phyloP scores from a whole-genome alignment of 164 flowering plant genomes.

The Chloranthus sessilifolius region DNA sequence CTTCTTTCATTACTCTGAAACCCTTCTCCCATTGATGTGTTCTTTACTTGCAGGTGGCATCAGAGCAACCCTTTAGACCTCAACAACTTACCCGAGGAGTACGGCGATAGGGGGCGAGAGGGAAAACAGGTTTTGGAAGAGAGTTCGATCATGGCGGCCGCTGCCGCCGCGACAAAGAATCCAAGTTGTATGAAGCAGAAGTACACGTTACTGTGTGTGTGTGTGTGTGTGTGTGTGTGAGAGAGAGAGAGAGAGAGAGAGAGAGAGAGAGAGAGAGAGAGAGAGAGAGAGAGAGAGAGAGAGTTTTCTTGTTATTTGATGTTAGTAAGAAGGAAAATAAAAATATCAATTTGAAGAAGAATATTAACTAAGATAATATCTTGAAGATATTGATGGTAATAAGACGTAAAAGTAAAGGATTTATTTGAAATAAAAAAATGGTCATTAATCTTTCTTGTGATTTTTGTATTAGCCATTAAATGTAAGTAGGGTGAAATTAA shows the following conservation, averaged over 20 bases:
- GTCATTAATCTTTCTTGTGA: too few relatives aligned
- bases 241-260: constrained; percentile 8
- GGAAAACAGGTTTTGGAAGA: constrained; percentile 46
- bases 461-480: too few relatives aligned
- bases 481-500: too few relatives aligned
- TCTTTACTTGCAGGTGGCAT: constrained; percentile 51
- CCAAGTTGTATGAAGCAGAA: not conserved
- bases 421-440: too few relatives aligned
- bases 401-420: too few relatives aligned
- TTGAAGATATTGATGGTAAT: too few relatives aligned
- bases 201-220: constrained; percentile 1
- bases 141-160: constrained; percentile 37
- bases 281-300: not conserved
- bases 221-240: constrained; percentile 6
- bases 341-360: too few relatives aligned
- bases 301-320: not conserved
- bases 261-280: constrained; percentile 8
- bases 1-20: not conserved
- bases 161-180: constrained; percentile 8
- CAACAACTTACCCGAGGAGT: constrained; percentile 85
- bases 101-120: constrained; percentile 26
- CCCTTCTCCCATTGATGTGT: not conserved
- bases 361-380: too few relatives aligned
- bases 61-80: constrained; percentile 75
- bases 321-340: not conserved